These are phyloP conservation scores for Grifola frondosa DNA, from an alignment of 1,284 basidiomycete species.

Conservation along the genomic window DNA sequence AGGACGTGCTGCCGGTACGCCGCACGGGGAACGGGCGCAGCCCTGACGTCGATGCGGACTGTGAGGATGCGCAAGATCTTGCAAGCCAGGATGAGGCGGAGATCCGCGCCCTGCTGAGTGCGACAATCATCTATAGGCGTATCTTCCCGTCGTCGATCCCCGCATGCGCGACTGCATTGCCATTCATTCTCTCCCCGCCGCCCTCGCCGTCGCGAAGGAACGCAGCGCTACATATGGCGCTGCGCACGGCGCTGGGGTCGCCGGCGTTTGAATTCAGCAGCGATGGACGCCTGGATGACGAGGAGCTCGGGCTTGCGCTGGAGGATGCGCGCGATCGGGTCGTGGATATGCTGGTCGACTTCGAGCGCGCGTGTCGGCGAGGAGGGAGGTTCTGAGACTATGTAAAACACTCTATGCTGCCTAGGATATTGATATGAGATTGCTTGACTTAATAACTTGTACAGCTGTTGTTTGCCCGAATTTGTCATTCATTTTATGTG, in stretches of 20 bases:
- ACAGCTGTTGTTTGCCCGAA: too few relatives aligned
- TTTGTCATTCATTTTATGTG: too few relatives aligned
- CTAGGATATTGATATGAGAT: background rate
- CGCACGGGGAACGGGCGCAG: constrained; percentile 15
- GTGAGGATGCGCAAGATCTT: constrained; percentile 36
- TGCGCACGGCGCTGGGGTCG: constrained; percentile 55
- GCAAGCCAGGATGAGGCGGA: constrained; percentile 38
- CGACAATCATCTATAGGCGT: constrained; percentile 54
- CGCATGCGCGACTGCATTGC: constrained; percentile 30
- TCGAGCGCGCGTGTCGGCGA: constrained; percentile 27
- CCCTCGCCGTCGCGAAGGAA: constrained; percentile 51
- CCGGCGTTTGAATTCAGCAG: constrained; percentile 53
- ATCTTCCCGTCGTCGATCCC: constrained; percentile 51
- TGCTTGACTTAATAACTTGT: too few relatives aligned
- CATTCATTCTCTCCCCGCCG: constrained; percentile 54
- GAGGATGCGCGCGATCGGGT: constrained; percentile 70
- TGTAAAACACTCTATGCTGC: background rate
- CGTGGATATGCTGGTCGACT: constrained; percentile 60
- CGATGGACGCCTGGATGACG: constrained; percentile 30
- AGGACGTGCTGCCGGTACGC: constrained; percentile 25
- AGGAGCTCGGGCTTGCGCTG: constrained; percentile 35
- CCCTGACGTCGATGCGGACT: constrained; percentile 29
- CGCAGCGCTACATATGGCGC: constrained; percentile 37
- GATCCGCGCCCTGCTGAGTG: constrained; percentile 51
- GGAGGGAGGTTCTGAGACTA: constrained; percentile 16